Base-by-base conservation (phyloP, 495 filamentous ascomycete genomes). In the Xanthoparmelia taractica region DNA sequence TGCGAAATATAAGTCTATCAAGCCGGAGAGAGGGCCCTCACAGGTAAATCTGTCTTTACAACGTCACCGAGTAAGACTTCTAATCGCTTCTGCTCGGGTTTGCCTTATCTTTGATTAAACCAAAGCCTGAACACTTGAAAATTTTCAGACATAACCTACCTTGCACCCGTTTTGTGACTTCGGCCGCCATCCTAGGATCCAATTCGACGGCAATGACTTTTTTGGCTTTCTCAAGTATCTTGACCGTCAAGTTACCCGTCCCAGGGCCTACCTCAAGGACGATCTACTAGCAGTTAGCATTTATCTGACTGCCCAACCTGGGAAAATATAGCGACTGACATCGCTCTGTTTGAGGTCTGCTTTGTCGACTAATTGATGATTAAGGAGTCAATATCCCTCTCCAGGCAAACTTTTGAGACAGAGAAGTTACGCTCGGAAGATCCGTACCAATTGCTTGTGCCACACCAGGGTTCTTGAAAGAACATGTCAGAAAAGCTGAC, bases 141-240 rank as follows among this genome's bases (percentile, higher is more conserved):
- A 37, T 37, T 40, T 10, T 25, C 10, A 54, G 29, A 54, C 17
- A 33, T 0, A 10, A 33, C 34, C 1, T 15, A 54, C 50, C 50
- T 54, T 54, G 50, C 29, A 97, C 91, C 64, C 92, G 87, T 72
- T 97, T 97, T 52, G 92, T 96, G 66, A 96, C 83, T 74, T 97
- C 94, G 34, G 92, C 93, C 8, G 92, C 93, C 94, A 97, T 97
- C 69, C 93, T 82, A 52, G 93, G 93, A 74, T 97, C 93, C 76
- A 96, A 82, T 78, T 97, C 93, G 38, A 96, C 90, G 6, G 91
- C 93, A 25, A 95, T 88, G 40, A 92, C 85, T 68, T 87, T 88
- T 75, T 91, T 92, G 18, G 90, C 90, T 69, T 89, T 86, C 63
- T 93, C 90, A 33, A 97, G 77, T 45, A 96, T 96, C 62, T 87